A percentile compares a stretch with the other conserved stretches of the same genome.
These are phyloP conservation scores for Eutreptiella sp. DNA, from an alignment of 208 protist genomes.

Conservation along the genomic window DNA sequence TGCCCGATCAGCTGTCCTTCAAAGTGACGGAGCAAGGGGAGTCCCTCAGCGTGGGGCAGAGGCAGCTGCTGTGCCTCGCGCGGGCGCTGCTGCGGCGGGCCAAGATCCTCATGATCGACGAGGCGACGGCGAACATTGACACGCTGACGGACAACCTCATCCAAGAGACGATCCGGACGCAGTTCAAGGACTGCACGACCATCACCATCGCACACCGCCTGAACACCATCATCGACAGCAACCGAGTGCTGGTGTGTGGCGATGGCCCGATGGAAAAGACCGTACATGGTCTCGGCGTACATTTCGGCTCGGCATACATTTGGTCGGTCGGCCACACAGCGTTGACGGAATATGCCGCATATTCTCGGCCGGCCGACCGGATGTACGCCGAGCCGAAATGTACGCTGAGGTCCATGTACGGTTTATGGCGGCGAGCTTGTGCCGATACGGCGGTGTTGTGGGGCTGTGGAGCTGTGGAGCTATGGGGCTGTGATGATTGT, in stretches of 20 bases:
- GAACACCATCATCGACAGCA: conserved; percentile 45
- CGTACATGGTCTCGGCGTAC: too few relatives aligned
- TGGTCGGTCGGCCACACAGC: too few relatives aligned
- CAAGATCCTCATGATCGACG: conserved; percentile 36
- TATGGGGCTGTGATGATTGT: too few relatives aligned
- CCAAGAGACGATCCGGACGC: conserved; percentile 44
- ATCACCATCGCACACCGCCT: conserved; percentile 53
- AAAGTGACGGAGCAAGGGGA: conserved; percentile 18
- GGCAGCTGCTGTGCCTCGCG: conserved; percentile 38
- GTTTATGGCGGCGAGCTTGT: too few relatives aligned
- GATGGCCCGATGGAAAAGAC: too few relatives aligned
- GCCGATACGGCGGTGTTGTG: too few relatives aligned
- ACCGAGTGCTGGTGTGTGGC: conserved; percentile 43
- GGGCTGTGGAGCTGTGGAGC: too few relatives aligned
- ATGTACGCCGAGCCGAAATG: too few relatives aligned
- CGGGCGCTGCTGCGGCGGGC: conserved; percentile 25
- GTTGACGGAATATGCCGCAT: too few relatives aligned
- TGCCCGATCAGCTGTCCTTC: background rate
- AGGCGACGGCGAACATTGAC: conserved; percentile 39
- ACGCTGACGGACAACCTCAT: conserved; percentile 47
- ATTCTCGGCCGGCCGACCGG: too few relatives aligned
- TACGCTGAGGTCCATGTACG: too few relatives aligned
- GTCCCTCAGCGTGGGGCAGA: conserved; percentile 32
- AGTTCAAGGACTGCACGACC: conserved; percentile 42
- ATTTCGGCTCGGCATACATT: too few relatives aligned